Percentiles rank a stretch among this genome's conserved stretches.
These are phyloP conservation scores for Orobanche coerulescens DNA, from an alignment of 257 asterid genomes.

Conservation along the genomic window DNA sequence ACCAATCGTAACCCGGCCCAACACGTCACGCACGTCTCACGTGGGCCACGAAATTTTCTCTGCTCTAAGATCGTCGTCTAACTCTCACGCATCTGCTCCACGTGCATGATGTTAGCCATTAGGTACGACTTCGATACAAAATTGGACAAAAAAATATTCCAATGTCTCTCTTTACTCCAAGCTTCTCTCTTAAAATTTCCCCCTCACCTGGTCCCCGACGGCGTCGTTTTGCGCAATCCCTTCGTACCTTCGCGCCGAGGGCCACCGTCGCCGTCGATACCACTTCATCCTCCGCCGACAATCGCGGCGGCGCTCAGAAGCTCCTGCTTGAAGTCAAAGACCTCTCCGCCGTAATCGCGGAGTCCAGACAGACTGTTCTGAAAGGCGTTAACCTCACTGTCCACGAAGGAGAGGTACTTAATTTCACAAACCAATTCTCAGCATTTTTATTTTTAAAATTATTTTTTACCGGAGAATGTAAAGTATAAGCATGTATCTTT, in stretches of 20 bases:
- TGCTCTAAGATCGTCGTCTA: too few relatives aligned
- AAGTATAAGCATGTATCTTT: background rate
- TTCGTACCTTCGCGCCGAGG: constrained; percentile 26
- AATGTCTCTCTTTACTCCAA: constrained; percentile 58
- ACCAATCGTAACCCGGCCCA: background rate
- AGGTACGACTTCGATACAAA: constrained; percentile 3
- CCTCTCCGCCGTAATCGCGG: constrained; percentile 65
- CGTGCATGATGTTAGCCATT: background rate
- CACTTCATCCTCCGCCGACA: constrained; percentile 41
- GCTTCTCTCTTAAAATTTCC: constrained; percentile 30
- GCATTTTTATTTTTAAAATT: background rate
- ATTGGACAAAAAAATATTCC: constrained; percentile 22
- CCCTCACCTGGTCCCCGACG: constrained; percentile 26
- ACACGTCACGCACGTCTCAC: background rate
- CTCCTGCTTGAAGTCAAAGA: constrained; percentile 77
- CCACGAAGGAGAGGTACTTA: constrained; percentile 76
- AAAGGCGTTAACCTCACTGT: constrained; percentile 91
- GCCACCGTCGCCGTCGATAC: constrained; percentile 57
- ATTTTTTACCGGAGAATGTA: background rate
- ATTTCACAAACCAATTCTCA: background rate
- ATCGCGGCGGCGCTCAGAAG: constrained; percentile 33
- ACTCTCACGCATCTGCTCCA: too few relatives aligned
- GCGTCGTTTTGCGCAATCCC: constrained; percentile 25
- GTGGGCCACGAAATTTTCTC: background rate
- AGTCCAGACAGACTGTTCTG: constrained; percentile 63